Evolutionary conservation across 1,139 yeast genomes (phyloP).

Genomic region (Candida albicans): DNA sequence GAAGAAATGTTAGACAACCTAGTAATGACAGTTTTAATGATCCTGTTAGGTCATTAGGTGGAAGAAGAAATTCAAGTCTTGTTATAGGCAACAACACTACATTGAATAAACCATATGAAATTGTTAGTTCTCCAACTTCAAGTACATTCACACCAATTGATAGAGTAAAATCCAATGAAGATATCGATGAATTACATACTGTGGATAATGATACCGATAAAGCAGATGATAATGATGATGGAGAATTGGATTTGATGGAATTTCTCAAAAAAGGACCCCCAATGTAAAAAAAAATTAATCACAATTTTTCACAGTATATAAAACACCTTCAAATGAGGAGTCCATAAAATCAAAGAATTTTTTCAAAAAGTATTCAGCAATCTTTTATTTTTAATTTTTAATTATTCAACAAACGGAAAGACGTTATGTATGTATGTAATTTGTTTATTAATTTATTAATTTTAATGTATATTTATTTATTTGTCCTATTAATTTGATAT

Average conservation of each 20-base stretch:
- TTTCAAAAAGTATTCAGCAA: neutral
- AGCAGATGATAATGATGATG: constrained; percentile 26
- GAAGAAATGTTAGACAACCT: constrained; percentile 8
- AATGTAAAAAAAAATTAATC: neutral
- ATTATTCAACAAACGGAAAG: neutral
- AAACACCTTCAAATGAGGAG: neutral
- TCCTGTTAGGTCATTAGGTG: constrained; percentile 7
- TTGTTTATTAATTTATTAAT: neutral
- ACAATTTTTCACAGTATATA: no score
- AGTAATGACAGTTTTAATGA: constrained; percentile 11
- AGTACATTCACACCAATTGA: constrained; percentile 1
- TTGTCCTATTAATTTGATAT: no score
- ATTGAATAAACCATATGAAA: neutral
- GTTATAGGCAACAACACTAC: neutral
- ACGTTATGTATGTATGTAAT: neutral
- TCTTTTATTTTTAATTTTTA: neutral
- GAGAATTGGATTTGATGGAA: constrained; percentile 50
- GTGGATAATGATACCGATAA: neutral
- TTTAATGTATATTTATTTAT: neutral
- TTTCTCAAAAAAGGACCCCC: constrained; percentile 47
- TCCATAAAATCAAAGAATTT: no score
- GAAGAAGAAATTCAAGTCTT: constrained; percentile 1
- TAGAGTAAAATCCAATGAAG: neutral
- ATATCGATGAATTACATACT: neutral
- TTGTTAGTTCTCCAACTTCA: neutral